phyloP scores from a whole-genome alignment of 805 yeast species.

The Suhomyces sp. region DNA sequence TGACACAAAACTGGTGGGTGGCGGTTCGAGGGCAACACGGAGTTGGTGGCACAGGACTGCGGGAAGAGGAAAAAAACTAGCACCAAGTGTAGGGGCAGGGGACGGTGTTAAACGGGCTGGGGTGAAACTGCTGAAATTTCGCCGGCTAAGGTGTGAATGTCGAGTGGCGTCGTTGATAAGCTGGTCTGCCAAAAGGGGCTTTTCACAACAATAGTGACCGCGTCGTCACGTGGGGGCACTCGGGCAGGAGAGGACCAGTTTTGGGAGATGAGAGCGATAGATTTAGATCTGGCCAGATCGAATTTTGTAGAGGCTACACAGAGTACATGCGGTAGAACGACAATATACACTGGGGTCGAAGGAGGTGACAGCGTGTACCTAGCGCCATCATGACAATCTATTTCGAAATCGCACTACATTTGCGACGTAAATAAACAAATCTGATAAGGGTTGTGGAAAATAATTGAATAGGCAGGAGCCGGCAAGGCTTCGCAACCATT shows the following conservation, averaged over 20 bases:
- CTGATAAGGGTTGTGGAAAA: background rate
- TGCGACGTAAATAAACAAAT: background rate
- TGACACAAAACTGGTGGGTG: background rate
- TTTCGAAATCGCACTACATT: background rate
- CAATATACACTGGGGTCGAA: background rate
- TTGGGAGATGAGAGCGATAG: background rate
- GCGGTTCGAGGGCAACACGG: background rate
- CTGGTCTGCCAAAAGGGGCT: conserved; percentile 3
- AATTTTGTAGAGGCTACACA: background rate
- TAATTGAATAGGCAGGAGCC: background rate
- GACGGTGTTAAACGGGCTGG: background rate
- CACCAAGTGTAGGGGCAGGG: background rate
- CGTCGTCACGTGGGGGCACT: background rate
- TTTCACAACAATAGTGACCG: background rate
- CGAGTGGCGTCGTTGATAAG: background rate
- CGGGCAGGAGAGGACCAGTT: background rate
- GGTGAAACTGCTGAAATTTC: background rate
- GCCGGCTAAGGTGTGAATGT: background rate
- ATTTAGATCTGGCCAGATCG: background rate
- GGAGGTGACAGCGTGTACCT: background rate
- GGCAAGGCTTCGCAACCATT: background rate
- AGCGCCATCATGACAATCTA: background rate
- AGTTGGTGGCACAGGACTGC: background rate
- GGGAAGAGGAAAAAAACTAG: background rate
- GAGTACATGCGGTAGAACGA: background rate